Evolutionary conservation across 371 early-diverging fungal species (phyloP).

Genomic region (Mortierella sp.): DNA sequence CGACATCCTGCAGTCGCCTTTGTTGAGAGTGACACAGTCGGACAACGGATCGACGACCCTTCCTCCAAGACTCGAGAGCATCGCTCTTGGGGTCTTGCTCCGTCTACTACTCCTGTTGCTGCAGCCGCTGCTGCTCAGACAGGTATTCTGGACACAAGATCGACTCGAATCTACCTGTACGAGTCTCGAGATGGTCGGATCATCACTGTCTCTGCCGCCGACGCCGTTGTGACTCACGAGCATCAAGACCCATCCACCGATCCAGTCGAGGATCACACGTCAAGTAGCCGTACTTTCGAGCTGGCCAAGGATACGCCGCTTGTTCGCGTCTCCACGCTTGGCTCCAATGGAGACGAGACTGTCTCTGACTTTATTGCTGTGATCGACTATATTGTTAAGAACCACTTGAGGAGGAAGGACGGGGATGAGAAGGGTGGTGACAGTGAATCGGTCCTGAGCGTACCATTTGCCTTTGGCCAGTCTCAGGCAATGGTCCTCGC

Average conservation of each 20-base stretch:
- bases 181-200: background rate
- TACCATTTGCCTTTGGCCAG: background rate
- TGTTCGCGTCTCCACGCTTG: background rate
- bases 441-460: background rate
- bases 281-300: background rate
- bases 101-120: background rate
- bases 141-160: background rate
- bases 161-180: background rate
- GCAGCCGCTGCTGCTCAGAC: background rate
- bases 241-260: background rate
- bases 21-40: conserved; percentile 15
- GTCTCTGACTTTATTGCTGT: background rate
- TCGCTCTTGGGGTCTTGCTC: background rate
- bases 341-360: background rate
- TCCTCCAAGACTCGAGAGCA: background rate
- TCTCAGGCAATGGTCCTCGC: background rate
- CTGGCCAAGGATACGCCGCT: background rate
- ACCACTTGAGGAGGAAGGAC: background rate
- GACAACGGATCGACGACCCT: background rate
- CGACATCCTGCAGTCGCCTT: conserved; percentile 32
- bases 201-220: background rate
- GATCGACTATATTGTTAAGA: background rate
- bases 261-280: no score
- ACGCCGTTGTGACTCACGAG: background rate
- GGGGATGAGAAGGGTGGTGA: background rate